Evolutionary conservation across 495 filamentous ascomycete species (phyloP), one percentile per base, ranked within the genome.

Genomic region (Chaetomidium leptoderma): DNA sequence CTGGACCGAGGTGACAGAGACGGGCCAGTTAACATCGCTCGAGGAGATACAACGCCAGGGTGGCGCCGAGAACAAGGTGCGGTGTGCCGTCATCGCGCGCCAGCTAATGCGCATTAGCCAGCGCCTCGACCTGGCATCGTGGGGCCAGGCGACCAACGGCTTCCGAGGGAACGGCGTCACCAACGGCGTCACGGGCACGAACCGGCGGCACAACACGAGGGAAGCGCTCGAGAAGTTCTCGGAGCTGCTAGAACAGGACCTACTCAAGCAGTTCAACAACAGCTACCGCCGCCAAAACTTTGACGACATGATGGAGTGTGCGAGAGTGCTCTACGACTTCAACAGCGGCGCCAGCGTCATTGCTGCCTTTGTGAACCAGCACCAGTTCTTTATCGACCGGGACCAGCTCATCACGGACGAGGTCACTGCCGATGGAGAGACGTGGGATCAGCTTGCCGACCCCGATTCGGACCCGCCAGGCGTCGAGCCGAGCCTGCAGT

Each of bases 151-250:
- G 46, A 71, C 78, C 54, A 83, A 83, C 57, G 76, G 77, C 19
- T 62, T 71, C 50, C 70, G 69, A 43, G 73, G 71, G 26, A 87
- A 86, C 69, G 84, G 84, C 13, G 62, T 76, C 39, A 77, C 73
- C 47, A 81, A 75, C 66, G 72, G 77, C 59, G 65, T 77, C 61
- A 58, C 65, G 37, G 67, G 77, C 30, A 60, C 57, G 2, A 66
- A 67, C 66, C 66, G 71, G 61, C 67, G 72, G 42, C 63, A 80
- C 63, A 91, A 92, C 55, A 92, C 92, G 5, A 81, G 88, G 57
- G 92, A 96, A 70, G 81, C 95, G 26, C 89, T 99, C 50, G 95
- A 99, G 71, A 96, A 95, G 64, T 99, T 97, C 72, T 91, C 89
- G 0, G 95, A 99, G 72, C 90, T 86, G 0, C 72, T 99, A 56